Evolutionary conservation across 129 eudicot species (phyloP).

Genomic region (Glebionis coronaria): DNA sequence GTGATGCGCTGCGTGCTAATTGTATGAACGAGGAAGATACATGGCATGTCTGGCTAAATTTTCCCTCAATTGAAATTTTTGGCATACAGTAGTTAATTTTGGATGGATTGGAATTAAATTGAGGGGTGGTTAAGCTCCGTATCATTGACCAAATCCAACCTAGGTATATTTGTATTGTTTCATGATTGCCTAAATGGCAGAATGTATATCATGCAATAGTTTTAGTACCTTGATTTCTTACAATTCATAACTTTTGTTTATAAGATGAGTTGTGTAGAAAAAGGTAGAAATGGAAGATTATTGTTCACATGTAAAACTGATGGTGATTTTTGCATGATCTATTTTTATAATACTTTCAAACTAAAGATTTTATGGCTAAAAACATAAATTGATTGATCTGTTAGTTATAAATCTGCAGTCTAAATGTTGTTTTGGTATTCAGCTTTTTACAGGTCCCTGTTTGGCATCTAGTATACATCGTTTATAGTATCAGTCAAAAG

Average conservation of each 20-base stretch:
- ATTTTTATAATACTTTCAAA: neutral
- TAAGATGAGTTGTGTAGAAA: too few species aligned
- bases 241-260: too few species aligned
- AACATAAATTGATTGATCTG: neutral
- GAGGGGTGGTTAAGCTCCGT: slow-evolving; percentile 95
- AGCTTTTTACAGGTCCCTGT: slow-evolving; percentile 80
- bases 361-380: neutral
- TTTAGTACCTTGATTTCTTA: too few species aligned
- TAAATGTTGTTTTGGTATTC: slow-evolving; percentile 11
- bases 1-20: too few species aligned
- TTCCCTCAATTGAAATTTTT: slow-evolving; percentile 68
- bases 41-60: slow-evolving; percentile 94
- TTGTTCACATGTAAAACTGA: slow-evolving; percentile 37
- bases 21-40: slow-evolving; percentile 95
- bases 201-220: neutral
- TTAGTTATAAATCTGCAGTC: slow-evolving; percentile 15
- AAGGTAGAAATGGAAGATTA: too few species aligned
- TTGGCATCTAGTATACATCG: slow-evolving; percentile 92
- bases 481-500: slow-evolving; percentile 99
- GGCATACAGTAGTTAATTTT: slow-evolving; percentile 44
- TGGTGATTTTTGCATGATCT: neutral
- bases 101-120: slow-evolving; percentile 68
- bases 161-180: slow-evolving; percentile 46
- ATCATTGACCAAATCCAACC: slow-evolving; percentile 79
- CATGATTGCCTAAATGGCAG: slow-evolving; percentile 3